These are phyloP conservation scores for Iberis pinnata DNA, from an alignment of 345 rosid species.

Conservation along the genomic window DNA sequence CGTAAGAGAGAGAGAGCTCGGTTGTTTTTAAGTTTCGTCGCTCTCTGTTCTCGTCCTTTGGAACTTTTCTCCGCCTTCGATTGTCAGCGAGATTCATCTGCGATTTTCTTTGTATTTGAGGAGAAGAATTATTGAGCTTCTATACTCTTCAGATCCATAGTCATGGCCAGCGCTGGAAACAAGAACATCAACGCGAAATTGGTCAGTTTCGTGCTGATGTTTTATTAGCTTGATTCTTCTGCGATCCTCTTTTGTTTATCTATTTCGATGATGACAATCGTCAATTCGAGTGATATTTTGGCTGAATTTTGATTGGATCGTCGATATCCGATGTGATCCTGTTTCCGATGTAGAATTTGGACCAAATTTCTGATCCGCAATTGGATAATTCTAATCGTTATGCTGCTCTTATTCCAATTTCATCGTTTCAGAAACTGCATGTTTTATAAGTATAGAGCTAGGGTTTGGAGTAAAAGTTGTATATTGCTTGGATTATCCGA, in stretches of 20 bases:
- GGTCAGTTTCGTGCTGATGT: constrained; percentile 9
- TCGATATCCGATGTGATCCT: constrained; percentile 5
- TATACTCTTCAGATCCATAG: constrained; percentile 10
- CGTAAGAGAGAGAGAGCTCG: constrained; percentile 22
- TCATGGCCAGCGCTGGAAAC: constrained; percentile 31
- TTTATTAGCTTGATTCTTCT: not conserved
- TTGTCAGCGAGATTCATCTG: constrained; percentile 16
- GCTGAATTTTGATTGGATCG: constrained; percentile 12
- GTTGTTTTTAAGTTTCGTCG: constrained; percentile 19
- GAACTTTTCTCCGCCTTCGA: constrained; percentile 12
- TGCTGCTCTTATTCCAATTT: not conserved
- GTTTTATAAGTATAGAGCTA: not conserved
- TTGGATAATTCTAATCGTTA: not conserved
- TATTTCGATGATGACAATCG: no score
- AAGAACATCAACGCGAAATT: constrained; percentile 35
- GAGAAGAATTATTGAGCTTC: no score
- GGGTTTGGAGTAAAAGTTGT: constrained; percentile 22
- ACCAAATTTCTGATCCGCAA: not conserved
- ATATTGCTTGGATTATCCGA: constrained; percentile 12
- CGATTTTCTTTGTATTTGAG: not conserved
- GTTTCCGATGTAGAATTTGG: constrained; percentile 12
- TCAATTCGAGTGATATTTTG: not conserved
- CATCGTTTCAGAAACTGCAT: not conserved
- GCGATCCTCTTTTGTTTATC: no score
- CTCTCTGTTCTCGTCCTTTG: constrained; percentile 20